These are phyloP conservation scores for Cutaneotrichosporon sp. DNA, from an alignment of 1,284 basidiomycete species.

Conservation along the genomic window DNA sequence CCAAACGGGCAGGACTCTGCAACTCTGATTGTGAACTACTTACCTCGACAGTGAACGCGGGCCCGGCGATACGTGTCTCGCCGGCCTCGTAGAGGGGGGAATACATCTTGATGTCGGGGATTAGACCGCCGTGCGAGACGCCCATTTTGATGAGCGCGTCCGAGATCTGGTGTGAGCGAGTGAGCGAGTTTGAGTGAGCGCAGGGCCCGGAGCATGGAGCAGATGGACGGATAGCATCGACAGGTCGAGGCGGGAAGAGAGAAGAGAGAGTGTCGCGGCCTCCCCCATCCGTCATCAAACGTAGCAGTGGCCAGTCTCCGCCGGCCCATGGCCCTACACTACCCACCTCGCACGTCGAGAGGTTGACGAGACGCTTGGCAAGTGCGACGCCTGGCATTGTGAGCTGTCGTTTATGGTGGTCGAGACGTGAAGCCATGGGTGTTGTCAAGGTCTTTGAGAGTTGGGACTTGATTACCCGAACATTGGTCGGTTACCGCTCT, in stretches of 20 bases:
- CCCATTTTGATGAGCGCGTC: constrained; percentile 87
- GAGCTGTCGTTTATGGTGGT: constrained; percentile 1
- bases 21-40: neutral
- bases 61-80: constrained; percentile 60
- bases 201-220: too few species aligned
- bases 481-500: too few species aligned
- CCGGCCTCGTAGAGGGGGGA: constrained; percentile 59
- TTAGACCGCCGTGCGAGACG: constrained; percentile 69
- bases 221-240: too few species aligned
- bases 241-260: too few species aligned
- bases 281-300: too few species aligned
- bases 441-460: neutral
- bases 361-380: constrained; percentile 16
- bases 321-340: neutral
- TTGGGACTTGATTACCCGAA: neutral
- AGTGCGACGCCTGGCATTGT: constrained; percentile 10
- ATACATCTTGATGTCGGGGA: constrained; percentile 72
- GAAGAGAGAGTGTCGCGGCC: neutral
- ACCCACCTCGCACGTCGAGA: constrained; percentile 38
- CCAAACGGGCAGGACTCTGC: neutral
- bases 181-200: neutral
- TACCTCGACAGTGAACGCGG: constrained; percentile 81
- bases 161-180: constrained; percentile 62
- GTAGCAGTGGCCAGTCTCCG: neutral
- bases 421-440: neutral